Evolutionary conservation across 2,329 filamentous ascomycete species (phyloP).

Genomic region (Sporothrix variecibatus): DNA sequence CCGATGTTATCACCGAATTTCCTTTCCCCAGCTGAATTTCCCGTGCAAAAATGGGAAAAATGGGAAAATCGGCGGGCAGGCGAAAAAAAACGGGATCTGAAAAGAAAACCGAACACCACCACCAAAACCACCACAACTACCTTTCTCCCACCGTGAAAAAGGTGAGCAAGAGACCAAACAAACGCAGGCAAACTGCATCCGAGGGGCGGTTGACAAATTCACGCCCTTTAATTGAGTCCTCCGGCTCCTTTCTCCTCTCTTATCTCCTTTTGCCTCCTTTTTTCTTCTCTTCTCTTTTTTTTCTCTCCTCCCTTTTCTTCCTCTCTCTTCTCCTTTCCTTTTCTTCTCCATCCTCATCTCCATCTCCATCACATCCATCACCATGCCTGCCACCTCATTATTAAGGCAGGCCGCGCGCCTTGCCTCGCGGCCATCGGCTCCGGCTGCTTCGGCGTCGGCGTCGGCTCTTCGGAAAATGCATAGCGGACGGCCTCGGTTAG

Average conservation of each 20-base stretch:
- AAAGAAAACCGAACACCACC: neutral
- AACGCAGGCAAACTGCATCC: conserved; percentile 10
- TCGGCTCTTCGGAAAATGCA: conserved; percentile 40
- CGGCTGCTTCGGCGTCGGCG: conserved; percentile 35
- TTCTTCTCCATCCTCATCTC: neutral
- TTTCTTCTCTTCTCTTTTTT: neutral
- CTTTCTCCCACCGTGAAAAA: neutral
- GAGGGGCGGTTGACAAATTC: conserved; percentile 23
- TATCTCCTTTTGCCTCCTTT: conserved; percentile 7
- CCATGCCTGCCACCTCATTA: conserved; percentile 26
- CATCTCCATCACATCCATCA: conserved; percentile 10
- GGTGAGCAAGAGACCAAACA: conserved; percentile 2
- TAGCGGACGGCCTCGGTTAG: conserved; percentile 38
- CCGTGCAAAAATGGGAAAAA: conserved; percentile 2
- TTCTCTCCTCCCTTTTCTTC: neutral
- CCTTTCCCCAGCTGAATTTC: conserved; percentile 12
- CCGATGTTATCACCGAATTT: conserved; percentile 31
- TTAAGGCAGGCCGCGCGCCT: conserved; percentile 70
- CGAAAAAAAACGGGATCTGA: conserved; percentile 2
- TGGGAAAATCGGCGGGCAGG: conserved; percentile 1
- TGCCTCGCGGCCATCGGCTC: conserved; percentile 42
- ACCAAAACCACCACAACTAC: neutral
- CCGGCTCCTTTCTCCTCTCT: neutral
- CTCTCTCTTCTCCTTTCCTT: neutral
- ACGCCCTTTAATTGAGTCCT: neutral